Evolutionary conservation across 768 basidiomycete species (phyloP), one percentile per base, ranked within the genome.

Genomic region (Naganishia antarctica): DNA sequence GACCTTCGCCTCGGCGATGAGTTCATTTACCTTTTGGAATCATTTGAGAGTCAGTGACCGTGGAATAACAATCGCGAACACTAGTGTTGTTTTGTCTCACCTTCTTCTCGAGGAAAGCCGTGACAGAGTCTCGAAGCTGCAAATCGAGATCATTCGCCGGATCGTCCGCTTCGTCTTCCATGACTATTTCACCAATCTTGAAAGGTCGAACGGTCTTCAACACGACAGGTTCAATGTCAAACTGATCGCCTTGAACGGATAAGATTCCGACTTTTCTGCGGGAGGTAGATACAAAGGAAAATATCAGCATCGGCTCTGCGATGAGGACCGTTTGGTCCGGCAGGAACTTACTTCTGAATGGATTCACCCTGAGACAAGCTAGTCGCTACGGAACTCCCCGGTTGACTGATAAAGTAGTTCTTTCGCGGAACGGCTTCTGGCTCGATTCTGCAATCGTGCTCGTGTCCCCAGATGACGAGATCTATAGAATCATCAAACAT

Each of bases 401-500:
- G 96, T 76, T 99, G 96, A 1, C 87, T 84, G 71, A 99, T 91
- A 71, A 84, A 86, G 79, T 99, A 99, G 16, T 83, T 83, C 76
- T 94, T 93, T 13, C 90, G 91, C 4, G 90, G 86, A 8, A 99
- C 94, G 5, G 85, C 83, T 71, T 96, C 91, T 0, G 96, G 94
- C 1, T 85, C 81, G 60, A 94, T 89, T 31, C 93, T 85, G 72
- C 94, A 98, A 76, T 98, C 96, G 74, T 99, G 96, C 76, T 99
- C 96, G 75, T 99, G 96, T 7, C 96, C 96, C 96, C 96, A 99
- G 1, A 99, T 82, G 7, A 99, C 90, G 16, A 99, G 82, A 70
- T 97, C 86, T 37, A 97, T 82, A 70, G 86, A 88, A 73, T 99
- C 91, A 73, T 98, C 94, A 70, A 99, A 99, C 85, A 97, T 88